Evolutionary conservation across 129 eudicot genomes (phyloP), one percentile per base, ranked within the genome.

Genomic region (Ambrosia artemisiifolia): DNA sequence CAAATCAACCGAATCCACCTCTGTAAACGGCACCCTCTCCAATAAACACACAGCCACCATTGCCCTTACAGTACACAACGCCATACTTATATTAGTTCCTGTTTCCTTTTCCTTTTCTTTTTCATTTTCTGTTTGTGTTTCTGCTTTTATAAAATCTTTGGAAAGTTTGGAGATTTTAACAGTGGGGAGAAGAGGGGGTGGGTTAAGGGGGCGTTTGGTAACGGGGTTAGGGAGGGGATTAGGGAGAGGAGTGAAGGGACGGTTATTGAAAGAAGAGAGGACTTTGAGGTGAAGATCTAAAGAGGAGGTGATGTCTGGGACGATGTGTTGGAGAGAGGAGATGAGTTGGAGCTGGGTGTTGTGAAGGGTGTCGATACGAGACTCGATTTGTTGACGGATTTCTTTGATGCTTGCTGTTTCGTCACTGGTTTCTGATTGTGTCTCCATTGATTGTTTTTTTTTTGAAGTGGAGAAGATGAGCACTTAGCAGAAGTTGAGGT

Each of bases 11-110:
- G 96, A 87, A 82, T 94, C 98, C 19, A 90, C 84, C 51, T 92
- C 88, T n/a, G 74, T 82, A 74, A 85, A 94, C 20, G 98, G 96
- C 5, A 87, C 89, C 24, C 96, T 79, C 80, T 94, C 93, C 74
- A 94, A 19, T 78, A 94, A 86, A 75, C 83, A 88, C 34, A 79
- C 93, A 38, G 97, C 98, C 74, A 94, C 93, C 92, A 88, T 79
- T 2, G 89, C 79, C 91, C 98, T 80, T 6, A 94, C 93, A 5
- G 88, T 82, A 67, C 80, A 44, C 71, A 92, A 73, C 18, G 84
- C 81, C 47, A 70, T 24, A 24, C 28, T 24, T 24, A 24, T 24
- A 24, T 24, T 33, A 3, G 63, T 3, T 6, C 38, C 70, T 3
- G 80, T 60, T 3, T 82, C 87, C 1, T 1, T 24, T 24, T 24